A percentile compares a stretch with the other conserved stretches of the same genome.
Evolutionary conservation across 2,329 filamentous ascomycete species (phyloP).

Genomic region (Aspergillus tamarii): DNA sequence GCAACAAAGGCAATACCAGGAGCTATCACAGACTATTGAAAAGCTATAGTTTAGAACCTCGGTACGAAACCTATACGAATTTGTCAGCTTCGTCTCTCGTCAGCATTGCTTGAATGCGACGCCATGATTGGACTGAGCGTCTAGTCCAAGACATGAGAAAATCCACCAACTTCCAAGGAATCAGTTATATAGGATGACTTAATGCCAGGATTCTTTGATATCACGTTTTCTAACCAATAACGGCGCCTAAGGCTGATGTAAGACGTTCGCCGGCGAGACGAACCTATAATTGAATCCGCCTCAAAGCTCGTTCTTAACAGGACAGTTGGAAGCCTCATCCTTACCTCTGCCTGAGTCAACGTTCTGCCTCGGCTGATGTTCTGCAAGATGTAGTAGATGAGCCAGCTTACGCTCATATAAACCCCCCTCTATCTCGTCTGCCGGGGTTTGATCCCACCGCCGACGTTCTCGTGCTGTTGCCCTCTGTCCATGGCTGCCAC

Average conservation of each 20-base stretch:
- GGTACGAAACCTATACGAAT: neutral
- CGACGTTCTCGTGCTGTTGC: neutral
- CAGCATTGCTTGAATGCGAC: neutral
- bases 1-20: neutral
- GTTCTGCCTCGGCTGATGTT: neutral
- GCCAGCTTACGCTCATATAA: neutral
- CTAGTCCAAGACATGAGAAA: too few relatives aligned
- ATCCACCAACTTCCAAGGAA: neutral
- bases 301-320: too few relatives aligned
- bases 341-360: neutral
- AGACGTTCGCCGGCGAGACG: neutral
- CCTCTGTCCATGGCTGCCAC: slow-evolving; percentile 1
- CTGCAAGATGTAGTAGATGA: neutral
- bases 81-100: neutral
- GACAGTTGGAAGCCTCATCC: neutral
- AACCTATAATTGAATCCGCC: neutral
- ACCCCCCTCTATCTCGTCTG: too few relatives aligned
- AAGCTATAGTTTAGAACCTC: neutral
- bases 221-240: neutral
- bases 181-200: neutral
- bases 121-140: neutral
- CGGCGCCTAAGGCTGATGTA: neutral
- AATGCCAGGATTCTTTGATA: neutral
- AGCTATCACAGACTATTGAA: neutral
- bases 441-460: neutral